Evolutionary conservation across 768 basidiomycete genomes (phyloP), one percentile per base, ranked within the genome.

Genomic region (Boletus vermiculosoides): DNA sequence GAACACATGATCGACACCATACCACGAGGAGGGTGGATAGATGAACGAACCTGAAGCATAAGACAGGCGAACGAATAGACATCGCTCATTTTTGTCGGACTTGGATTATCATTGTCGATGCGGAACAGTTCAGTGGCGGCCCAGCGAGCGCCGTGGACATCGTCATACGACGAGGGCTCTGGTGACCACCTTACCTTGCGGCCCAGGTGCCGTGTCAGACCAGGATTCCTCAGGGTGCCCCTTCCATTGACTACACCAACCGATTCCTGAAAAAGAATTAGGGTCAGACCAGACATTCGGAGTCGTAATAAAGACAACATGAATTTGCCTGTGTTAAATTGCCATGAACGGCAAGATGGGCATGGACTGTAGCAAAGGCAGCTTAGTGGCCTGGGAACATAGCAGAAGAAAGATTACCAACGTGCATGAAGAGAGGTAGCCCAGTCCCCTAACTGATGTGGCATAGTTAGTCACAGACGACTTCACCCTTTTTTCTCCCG

Each of bases 1-100:
- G 4, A 36, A 11, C 4, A 33, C 7, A 3, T n/a, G 7, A 20
- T 59, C 25, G 9, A 12, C 20, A 41, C 13, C 3, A 2, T 3
- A 16, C 20, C 10, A 33, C 2, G 2, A 22, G 9, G 16, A 48
- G 34, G 11, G 55, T 33, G 5, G n/a, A 33, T 1, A 10, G 25
- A 50, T 20, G 5, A 22, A 50, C 55, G 20, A 41, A 62, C 61
- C 55, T 62, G 61, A 13, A 62, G 61, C 60, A 57, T 57, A 5
- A 62, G 54, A 18, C 61, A 62, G 11, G 34, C 60, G 12, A 62
- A 62, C 6, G 61, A 62, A 25, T 62, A 62, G 22, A 62, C 45
- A 8, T 62, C 61, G 8, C 60, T 53, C 61, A 62, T 62, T 30
- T 28, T 50, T 20, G 61, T 62, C 13, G 60, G 55, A 2, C 1